Evolutionary conservation across 768 basidiomycete genomes (phyloP).

Genomic region (Chalciporus chontae): DNA sequence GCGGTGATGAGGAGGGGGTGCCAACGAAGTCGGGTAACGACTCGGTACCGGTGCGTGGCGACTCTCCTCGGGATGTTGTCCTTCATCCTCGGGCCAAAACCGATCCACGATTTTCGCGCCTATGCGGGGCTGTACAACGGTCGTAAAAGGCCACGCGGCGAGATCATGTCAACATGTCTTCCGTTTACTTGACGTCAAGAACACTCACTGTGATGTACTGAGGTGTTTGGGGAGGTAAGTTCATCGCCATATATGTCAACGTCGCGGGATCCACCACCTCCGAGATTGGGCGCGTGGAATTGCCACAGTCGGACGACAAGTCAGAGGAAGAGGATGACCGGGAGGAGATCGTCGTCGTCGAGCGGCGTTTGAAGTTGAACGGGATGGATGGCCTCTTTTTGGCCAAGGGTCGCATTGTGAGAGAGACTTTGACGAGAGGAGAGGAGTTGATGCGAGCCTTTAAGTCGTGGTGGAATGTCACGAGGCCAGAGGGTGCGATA

Average conservation of each 20-base stretch:
- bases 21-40: slow-evolving; percentile 17
- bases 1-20: slow-evolving; percentile 30
- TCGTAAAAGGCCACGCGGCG: neutral
- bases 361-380: slow-evolving; percentile 25
- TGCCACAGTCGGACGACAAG: slow-evolving; percentile 11
- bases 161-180: slow-evolving; percentile 9
- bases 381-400: slow-evolving; percentile 27
- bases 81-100: slow-evolving; percentile 32
- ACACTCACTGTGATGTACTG: slow-evolving; percentile 13
- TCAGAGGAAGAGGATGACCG: slow-evolving; percentile 17
- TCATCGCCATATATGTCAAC: slow-evolving; percentile 1
- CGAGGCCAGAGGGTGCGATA: slow-evolving; percentile 25
- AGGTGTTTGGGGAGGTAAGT: slow-evolving; percentile 2
- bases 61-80: slow-evolving; percentile 17
- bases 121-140: slow-evolving; percentile 21
- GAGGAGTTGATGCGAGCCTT: slow-evolving; percentile 26
- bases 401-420: slow-evolving; percentile 24
- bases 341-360: slow-evolving; percentile 20
- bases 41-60: slow-evolving; percentile 3
- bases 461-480: slow-evolving; percentile 28
- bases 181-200: neutral
- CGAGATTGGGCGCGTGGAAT: slow-evolving; percentile 1
- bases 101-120: slow-evolving; percentile 28
- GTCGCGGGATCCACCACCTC: slow-evolving; percentile 24
- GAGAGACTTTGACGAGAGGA: slow-evolving; percentile 24